Conservation (phyloP, 2,329 filamentous ascomycete species). For the Penicillium freii region DNA sequence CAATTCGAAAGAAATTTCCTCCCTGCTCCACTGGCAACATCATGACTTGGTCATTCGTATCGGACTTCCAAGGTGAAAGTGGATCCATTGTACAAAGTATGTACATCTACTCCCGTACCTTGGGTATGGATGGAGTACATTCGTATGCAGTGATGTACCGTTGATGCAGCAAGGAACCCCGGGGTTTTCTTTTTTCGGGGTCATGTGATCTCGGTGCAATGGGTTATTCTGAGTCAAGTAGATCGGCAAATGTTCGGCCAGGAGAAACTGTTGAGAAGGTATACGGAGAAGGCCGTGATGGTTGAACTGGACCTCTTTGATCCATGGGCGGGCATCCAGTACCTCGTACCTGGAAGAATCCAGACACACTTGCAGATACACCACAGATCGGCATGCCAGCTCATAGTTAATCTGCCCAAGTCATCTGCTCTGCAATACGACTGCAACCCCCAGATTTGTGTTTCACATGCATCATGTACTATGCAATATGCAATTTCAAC, state of each 20-base stretch:
- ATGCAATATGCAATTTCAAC: not conserved
- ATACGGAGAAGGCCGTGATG: not conserved
- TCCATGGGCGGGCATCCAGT: not conserved
- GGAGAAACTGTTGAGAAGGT: not conserved
- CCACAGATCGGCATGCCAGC: not conserved
- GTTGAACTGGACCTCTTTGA: not conserved
- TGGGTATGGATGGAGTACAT: not conserved
- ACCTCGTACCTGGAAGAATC: not conserved
- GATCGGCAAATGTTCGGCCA: not conserved
- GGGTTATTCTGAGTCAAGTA: not conserved
- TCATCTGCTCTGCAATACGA: not conserved
- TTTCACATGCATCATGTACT: constrained; percentile 1
- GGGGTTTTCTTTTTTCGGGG: not conserved
- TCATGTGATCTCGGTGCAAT: not conserved
- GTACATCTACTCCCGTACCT: not conserved
- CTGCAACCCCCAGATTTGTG: not conserved
- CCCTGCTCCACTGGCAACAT: not conserved
- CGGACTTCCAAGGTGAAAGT: not conserved
- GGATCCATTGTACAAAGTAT: not conserved
- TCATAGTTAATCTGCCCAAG: not conserved
- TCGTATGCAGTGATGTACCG: not conserved
- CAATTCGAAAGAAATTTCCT: not conserved
- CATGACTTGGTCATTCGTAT: constrained; percentile 1
- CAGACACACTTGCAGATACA: not conserved
- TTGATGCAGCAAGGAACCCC: not conserved